These are phyloP conservation scores for Magnolia changhungtana DNA, from an alignment of 164 flowering plant species.

Conservation along the genomic window DNA sequence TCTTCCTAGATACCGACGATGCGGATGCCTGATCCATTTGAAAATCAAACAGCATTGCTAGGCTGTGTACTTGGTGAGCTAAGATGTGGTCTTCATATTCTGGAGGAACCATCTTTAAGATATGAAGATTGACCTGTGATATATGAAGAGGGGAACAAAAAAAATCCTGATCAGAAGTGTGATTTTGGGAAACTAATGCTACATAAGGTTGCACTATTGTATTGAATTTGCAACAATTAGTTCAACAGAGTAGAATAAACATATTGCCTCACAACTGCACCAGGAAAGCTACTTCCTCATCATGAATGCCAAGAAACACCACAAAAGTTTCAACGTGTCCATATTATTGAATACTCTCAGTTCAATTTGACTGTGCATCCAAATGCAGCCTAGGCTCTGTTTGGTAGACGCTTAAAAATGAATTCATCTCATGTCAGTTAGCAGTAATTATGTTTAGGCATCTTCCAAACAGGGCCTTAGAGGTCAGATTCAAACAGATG, in stretches of 20 bases:
- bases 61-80: conserved; percentile 71
- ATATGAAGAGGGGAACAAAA: not conserved
- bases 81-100: conserved; percentile 57
- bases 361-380: not conserved
- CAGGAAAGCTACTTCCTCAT: no score
- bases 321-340: not conserved
- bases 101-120: conserved; percentile 55
- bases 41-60: conserved; percentile 85
- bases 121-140: conserved; percentile 76
- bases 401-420: not conserved
- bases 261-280: not conserved
- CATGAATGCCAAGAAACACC: not conserved
- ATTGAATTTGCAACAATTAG: not conserved
- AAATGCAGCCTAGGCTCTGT: not conserved
- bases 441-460: not conserved
- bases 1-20: conserved; percentile 36
- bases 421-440: not conserved
- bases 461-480: not conserved
- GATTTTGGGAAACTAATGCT: not conserved
- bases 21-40: conserved; percentile 44
- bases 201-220: no score
- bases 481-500: no score
- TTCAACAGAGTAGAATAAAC: not conserved
- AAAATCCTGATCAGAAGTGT: not conserved
- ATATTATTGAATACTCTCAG: not conserved